A percentile compares a stretch with the other conserved stretches of the same genome.
phyloP scores from a whole-genome alignment of 352 stramenopile genomes.

The Pythium brassicae region DNA sequence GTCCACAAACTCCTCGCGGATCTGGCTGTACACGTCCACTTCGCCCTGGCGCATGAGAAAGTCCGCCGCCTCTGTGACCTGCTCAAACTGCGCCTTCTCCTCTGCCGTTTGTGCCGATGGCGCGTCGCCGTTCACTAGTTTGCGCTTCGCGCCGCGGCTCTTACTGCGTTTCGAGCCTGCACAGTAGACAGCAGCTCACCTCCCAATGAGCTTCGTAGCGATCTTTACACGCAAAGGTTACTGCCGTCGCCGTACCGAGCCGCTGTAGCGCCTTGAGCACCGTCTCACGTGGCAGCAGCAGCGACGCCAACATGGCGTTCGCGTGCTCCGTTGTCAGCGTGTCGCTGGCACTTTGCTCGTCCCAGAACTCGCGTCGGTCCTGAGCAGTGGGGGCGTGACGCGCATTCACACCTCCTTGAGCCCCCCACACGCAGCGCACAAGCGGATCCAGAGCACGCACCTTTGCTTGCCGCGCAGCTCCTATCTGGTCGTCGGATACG shows the following conservation, averaged over 20 bases:
- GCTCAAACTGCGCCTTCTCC: conserved; percentile 77
- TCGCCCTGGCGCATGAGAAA: conserved; percentile 75
- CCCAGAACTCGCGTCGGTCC: conserved; percentile 49
- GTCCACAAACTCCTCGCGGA: conserved; percentile 75
- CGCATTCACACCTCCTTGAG: no score
- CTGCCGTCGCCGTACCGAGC: conserved; percentile 25
- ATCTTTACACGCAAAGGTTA: no score
- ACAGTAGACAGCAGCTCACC: background rate
- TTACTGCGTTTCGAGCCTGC: conserved; percentile 53
- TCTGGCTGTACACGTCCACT: conserved; percentile 77
- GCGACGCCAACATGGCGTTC: conserved; percentile 42
- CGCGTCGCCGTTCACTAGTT: conserved; percentile 26
- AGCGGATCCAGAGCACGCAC: no score
- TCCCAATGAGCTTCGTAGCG: no score
- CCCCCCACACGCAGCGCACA: background rate
- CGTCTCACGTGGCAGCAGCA: conserved; percentile 69
- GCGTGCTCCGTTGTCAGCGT: conserved; percentile 54
- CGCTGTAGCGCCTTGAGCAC: conserved; percentile 73
- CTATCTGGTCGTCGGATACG: conserved; percentile 72
- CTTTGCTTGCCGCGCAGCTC: conserved; percentile 52
- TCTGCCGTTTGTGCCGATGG: conserved; percentile 38
- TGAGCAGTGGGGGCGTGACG: background rate
- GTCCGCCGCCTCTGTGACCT: conserved; percentile 75
- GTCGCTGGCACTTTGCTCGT: conserved; percentile 46
- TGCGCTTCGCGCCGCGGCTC: conserved; percentile 47